phyloP scores from a whole-genome alignment of 305 asterid species.

The Lippia alba region DNA sequence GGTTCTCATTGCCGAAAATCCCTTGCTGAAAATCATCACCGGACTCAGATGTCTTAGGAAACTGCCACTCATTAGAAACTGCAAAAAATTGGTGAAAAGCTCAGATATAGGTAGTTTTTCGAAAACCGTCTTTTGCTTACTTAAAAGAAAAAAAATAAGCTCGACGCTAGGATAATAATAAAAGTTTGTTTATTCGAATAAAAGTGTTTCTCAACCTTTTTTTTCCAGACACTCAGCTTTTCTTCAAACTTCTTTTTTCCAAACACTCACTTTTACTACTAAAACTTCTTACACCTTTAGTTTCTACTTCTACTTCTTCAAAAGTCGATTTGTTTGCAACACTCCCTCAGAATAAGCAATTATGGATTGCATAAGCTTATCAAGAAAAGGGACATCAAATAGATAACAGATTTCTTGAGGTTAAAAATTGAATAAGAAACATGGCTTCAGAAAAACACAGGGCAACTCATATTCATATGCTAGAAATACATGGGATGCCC shows the following conservation, averaged over 20 bases:
- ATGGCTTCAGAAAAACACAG: background rate
- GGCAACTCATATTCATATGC: background rate
- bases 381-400: slow-evolving; percentile 3
- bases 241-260: background rate
- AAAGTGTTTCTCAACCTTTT: too few species aligned
- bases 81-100: slow-evolving; percentile 5
- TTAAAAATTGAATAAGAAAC: background rate
- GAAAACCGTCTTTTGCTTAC: background rate
- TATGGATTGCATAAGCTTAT: background rate
- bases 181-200: too few species aligned
- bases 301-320: too few species aligned
- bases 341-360: background rate
- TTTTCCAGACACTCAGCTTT: too few species aligned
- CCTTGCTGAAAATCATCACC: slow-evolving; percentile 53
- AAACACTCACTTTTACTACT: background rate
- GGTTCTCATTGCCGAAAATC: slow-evolving; percentile 40
- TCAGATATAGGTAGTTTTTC: background rate
- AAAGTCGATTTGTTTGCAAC: background rate
- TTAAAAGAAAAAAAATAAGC: too few species aligned
- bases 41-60: slow-evolving; percentile 41
- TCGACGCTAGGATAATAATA: too few species aligned
- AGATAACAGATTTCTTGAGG: background rate
- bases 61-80: slow-evolving; percentile 39
- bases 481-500: background rate
- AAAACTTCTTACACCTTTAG: too few species aligned